These are phyloP conservation scores for Mycena filopes DNA, from an alignment of 768 basidiomycete species.

Conservation along the genomic window DNA sequence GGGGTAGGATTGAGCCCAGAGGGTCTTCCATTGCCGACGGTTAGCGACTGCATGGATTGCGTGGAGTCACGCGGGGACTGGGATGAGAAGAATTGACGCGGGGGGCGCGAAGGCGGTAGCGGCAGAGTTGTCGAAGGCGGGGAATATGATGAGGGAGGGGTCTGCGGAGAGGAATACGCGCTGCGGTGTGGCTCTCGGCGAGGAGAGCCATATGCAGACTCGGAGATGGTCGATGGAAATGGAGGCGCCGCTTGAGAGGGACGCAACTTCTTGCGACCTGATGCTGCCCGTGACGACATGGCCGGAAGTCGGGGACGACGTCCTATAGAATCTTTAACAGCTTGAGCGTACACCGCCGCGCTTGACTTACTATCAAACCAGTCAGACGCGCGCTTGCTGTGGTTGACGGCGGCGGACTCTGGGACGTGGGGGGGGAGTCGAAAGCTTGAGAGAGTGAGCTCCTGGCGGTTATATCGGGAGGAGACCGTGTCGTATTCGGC, in stretches of 20 bases:
- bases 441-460: neutral
- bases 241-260: slow-evolving; percentile 10
- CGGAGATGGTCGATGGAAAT: neutral
- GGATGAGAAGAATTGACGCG: slow-evolving; percentile 11
- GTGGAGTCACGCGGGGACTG: slow-evolving; percentile 12
- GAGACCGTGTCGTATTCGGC: slow-evolving; percentile 11
- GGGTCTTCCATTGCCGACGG: neutral
- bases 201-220: neutral
- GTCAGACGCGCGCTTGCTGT: neutral
- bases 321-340: neutral
- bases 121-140: neutral
- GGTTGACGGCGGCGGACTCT: neutral
- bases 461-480: slow-evolving; percentile 19
- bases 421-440: slow-evolving; percentile 1
- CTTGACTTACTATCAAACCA: neutral
- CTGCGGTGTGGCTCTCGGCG: neutral
- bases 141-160: neutral
- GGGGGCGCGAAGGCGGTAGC: neutral
- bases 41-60: neutral
- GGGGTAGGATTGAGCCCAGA: slow-evolving; percentile 1
- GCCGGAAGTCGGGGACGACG: neutral
- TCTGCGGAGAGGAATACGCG: slow-evolving; percentile 2
- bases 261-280: slow-evolving; percentile 26
- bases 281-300: slow-evolving; percentile 32
- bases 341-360: slow-evolving; percentile 1